A percentile compares a stretch with the other conserved stretches of the same genome.
These are phyloP conservation scores for Blakeslea trispora DNA, from an alignment of 371 early-diverging fungal genomes.

Conservation along the genomic window DNA sequence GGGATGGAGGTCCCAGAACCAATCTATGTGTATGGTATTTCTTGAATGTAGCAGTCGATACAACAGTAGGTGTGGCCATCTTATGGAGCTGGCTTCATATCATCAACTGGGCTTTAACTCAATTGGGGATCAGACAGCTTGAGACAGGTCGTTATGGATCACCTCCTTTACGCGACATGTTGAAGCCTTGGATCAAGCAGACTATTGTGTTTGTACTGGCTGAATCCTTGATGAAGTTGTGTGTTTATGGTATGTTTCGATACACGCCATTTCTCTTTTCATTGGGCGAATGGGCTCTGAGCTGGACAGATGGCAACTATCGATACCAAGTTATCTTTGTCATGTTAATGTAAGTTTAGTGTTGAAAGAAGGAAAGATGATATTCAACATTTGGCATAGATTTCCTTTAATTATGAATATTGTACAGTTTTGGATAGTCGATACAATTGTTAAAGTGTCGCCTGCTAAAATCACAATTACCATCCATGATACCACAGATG, in stretches of 20 bases:
- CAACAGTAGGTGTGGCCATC: conserved; percentile 64
- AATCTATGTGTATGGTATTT: conserved; percentile 73
- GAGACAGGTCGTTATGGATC: conserved; percentile 44
- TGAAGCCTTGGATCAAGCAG: conserved; percentile 45
- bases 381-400: conserved; percentile 13
- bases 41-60: conserved; percentile 65
- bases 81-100: conserved; percentile 54
- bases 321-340: conserved; percentile 52
- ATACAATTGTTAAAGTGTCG: conserved; percentile 60
- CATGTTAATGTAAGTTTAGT: conserved; percentile 43
- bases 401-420: conserved; percentile 67
- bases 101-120: conserved; percentile 25
- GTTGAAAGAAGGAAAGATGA: neutral
- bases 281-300: conserved; percentile 42
- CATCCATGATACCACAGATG: conserved; percentile 6
- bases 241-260: conserved; percentile 40
- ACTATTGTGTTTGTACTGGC: conserved; percentile 39
- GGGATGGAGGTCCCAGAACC: conserved; percentile 39
- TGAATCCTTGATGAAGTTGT: conserved; percentile 42
- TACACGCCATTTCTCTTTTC: conserved; percentile 36
- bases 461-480: conserved; percentile 5
- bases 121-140: conserved; percentile 36
- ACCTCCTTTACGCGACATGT: conserved; percentile 31
- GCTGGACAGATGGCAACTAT: conserved; percentile 45
- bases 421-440: conserved; percentile 69